Conservation (phyloP, 2,329 filamentous ascomycete species). For the Coniochaeta hoffmannii region DNA sequence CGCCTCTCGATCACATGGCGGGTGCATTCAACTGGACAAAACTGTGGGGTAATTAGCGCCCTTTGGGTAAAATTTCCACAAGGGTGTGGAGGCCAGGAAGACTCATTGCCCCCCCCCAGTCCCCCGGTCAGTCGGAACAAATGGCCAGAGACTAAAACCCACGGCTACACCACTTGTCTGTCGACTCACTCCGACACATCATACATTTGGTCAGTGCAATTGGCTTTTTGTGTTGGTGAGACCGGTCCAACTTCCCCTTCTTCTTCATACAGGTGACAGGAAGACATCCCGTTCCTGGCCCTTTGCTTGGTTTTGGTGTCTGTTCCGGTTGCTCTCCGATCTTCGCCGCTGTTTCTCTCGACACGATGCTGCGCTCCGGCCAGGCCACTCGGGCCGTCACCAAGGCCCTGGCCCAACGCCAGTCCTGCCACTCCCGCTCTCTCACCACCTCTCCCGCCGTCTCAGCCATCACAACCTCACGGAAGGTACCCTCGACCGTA, state of each 20-base stretch:
- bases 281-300: background rate
- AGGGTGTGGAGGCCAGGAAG: background rate
- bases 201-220: background rate
- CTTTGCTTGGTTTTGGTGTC: background rate
- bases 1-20: background rate
- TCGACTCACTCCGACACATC: background rate
- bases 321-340: background rate
- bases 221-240: background rate
- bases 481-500: slow-evolving; percentile 31
- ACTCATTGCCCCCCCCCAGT: background rate
- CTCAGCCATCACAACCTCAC: slow-evolving; percentile 26
- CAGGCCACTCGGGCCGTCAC: slow-evolving; percentile 39
- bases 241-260: background rate
- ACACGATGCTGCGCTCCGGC: slow-evolving; percentile 39
- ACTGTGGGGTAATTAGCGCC: background rate
- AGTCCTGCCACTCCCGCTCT: slow-evolving; percentile 25
- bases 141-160: background rate
- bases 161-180: background rate
- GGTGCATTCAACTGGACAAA: background rate
- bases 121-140: background rate
- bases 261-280: background rate
- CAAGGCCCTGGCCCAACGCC: slow-evolving; percentile 31
- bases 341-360: background rate
- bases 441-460: slow-evolving; percentile 32
- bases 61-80: background rate